Conservation (phyloP, 2,329 filamentous ascomycete species). For the Periconia sp. region DNA sequence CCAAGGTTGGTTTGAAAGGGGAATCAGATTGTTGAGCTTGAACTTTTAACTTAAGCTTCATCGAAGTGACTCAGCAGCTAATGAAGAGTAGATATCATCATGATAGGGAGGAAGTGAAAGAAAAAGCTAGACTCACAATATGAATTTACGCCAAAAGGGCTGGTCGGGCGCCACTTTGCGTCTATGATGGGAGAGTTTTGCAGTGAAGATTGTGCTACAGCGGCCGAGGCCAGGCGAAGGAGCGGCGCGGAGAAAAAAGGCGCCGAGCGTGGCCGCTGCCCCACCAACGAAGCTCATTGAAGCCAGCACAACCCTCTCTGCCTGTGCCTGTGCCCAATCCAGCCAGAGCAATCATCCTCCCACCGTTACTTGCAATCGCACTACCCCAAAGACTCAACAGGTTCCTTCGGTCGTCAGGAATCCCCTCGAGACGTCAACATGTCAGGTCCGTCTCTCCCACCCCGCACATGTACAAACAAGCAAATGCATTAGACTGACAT, state of each 20-base stretch:
- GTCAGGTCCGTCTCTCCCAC: conserved; percentile 3
- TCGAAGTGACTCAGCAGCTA: conserved; percentile 43
- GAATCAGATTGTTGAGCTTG: conserved; percentile 64
- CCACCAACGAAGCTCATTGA: conserved; percentile 32
- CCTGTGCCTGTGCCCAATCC: neutral
- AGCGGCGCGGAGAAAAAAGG: conserved; percentile 22
- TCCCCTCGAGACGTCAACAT: conserved; percentile 14
- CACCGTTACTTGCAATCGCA: conserved; percentile 11
- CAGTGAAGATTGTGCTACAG: too few species aligned
- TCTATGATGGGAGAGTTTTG: too few species aligned
- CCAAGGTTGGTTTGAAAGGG: conserved; percentile 10
- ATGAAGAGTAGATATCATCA: conserved; percentile 42
- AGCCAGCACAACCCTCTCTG: conserved; percentile 17
- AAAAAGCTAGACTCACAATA: neutral
- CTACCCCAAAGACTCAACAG: neutral
- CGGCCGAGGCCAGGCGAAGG: too few species aligned
- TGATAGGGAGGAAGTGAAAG: conserved; percentile 12
- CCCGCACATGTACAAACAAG: conserved; percentile 7
- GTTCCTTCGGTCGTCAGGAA: neutral
- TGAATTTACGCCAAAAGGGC: too few species aligned
- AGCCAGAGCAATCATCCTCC: conserved; percentile 4
- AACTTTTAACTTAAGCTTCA: conserved; percentile 48
- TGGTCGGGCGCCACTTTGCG: too few species aligned
- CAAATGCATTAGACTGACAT: neutral
- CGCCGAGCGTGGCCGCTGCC: conserved; percentile 29